Evolutionary conservation across 2,329 filamentous ascomycete genomes (phyloP).

Genomic region (Cytospora chrysosperma): DNA sequence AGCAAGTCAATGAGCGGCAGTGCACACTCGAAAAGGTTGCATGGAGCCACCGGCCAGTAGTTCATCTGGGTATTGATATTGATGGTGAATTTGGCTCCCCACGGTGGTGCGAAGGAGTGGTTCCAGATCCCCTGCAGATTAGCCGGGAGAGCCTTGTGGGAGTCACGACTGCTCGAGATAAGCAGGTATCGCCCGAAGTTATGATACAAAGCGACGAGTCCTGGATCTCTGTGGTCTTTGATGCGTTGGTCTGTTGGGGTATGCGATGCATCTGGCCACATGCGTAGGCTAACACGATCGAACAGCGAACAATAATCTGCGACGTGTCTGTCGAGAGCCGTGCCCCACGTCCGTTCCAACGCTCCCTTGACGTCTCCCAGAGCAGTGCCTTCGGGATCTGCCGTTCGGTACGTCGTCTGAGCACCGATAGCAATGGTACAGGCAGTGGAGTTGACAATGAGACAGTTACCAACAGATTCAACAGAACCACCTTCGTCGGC

Average conservation of each 20-base stretch:
- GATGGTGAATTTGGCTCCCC: constrained; percentile 50
- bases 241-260: constrained; percentile 27
- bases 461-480: constrained; percentile 35
- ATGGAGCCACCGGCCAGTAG: constrained; percentile 44
- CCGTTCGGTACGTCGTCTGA: constrained; percentile 39
- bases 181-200: constrained; percentile 41
- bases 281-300: constrained; percentile 26
- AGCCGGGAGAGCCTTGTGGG: constrained; percentile 36
- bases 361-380: constrained; percentile 29
- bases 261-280: constrained; percentile 29
- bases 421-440: constrained; percentile 39
- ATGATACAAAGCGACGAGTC: constrained; percentile 35
- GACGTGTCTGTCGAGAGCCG: constrained; percentile 26
- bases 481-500: constrained; percentile 28
- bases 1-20: constrained; percentile 40
- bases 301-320: constrained; percentile 29
- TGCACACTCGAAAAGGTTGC: constrained; percentile 34
- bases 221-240: constrained; percentile 26
- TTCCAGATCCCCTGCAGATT: constrained; percentile 48
- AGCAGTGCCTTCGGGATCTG: constrained; percentile 31
- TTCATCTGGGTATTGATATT: constrained; percentile 56
- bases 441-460: constrained; percentile 38
- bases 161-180: constrained; percentile 35
- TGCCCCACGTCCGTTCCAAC: constrained; percentile 25
- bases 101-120: constrained; percentile 40